Evolutionary conservation across 108 stramenopile genomes (phyloP).

Genomic region (Mayamaea pseudoterrestris): DNA sequence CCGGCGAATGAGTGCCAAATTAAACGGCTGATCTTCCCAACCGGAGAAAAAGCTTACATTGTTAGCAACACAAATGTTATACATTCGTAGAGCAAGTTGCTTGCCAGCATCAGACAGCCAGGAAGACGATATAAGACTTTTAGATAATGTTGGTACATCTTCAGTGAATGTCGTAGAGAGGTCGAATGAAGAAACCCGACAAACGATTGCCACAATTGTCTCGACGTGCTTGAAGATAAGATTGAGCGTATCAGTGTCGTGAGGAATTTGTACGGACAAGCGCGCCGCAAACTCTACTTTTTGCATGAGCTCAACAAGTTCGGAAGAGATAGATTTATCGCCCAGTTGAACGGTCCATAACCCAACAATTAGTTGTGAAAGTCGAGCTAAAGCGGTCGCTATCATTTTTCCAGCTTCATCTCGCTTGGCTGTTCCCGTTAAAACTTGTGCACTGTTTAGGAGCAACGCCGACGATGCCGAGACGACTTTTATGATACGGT

Average conservation of each 20-base stretch:
- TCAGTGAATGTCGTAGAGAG: neutral
- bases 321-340: no score
- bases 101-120: constrained; percentile 7
- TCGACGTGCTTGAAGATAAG: constrained; percentile 28
- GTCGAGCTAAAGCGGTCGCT: neutral
- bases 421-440: neutral
- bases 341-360: no score
- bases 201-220: constrained; percentile 7
- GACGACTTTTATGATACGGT: neutral
- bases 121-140: neutral
- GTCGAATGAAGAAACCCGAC: neutral
- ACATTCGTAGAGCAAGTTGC: constrained; percentile 32
- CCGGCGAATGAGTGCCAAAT: constrained; percentile 30
- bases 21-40: constrained; percentile 65
- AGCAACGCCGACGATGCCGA: constrained; percentile 15
- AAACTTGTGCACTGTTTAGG: neutral
- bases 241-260: constrained; percentile 11
- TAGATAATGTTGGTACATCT: neutral
- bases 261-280: neutral
- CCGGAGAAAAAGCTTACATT: constrained; percentile 74
- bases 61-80: constrained; percentile 59
- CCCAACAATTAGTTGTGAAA: no score
- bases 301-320: no score
- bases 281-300: neutral
- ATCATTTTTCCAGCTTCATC: neutral